Evolutionary conservation across 1,139 yeast genomes (phyloP).

Genomic region (Blastobotrys elegans): DNA sequence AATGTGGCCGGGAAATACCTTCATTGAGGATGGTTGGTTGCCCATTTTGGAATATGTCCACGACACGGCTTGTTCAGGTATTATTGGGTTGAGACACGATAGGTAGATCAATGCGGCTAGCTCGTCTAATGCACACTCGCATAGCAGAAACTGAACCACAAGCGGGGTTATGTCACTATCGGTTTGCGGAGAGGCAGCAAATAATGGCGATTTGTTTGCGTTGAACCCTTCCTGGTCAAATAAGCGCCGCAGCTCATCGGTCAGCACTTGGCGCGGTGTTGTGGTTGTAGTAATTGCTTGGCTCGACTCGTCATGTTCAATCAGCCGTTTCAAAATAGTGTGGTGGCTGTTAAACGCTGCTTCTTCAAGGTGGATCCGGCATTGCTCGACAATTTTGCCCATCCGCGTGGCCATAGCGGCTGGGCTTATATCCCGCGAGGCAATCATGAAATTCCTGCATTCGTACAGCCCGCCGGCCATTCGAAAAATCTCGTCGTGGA

Average conservation of each 20-base stretch:
- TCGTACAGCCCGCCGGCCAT: neutral
- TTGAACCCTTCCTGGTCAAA: neutral
- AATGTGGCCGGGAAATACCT: neutral
- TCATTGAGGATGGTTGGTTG: neutral
- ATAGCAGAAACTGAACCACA: neutral
- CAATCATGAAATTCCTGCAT: neutral
- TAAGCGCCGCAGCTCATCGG: neutral
- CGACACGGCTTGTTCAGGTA: neutral
- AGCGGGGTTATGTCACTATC: neutral
- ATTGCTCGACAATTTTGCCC: neutral
- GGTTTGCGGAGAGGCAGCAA: neutral
- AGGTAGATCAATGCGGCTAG: slow-evolving; percentile 6
- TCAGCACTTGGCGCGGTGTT: too few relatives aligned
- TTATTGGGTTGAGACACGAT: neutral
- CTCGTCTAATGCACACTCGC: slow-evolving; percentile 1
- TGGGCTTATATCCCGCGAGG: neutral
- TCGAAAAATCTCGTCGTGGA: slow-evolving; percentile 5
- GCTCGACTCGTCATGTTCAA: neutral
- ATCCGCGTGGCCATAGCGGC: neutral
- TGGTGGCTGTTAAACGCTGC: neutral
- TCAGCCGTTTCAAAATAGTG: neutral
- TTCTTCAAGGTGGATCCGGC: neutral
- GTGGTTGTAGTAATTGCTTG: too few relatives aligned
- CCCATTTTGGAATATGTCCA: slow-evolving; percentile 1
- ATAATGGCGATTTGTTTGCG: neutral